A percentile compares a stretch with the other conserved stretches of the same genome.
Evolutionary conservation across 371 early-diverging fungal genomes (phyloP).

Genomic region (Lichtheimia corymbifera): DNA sequence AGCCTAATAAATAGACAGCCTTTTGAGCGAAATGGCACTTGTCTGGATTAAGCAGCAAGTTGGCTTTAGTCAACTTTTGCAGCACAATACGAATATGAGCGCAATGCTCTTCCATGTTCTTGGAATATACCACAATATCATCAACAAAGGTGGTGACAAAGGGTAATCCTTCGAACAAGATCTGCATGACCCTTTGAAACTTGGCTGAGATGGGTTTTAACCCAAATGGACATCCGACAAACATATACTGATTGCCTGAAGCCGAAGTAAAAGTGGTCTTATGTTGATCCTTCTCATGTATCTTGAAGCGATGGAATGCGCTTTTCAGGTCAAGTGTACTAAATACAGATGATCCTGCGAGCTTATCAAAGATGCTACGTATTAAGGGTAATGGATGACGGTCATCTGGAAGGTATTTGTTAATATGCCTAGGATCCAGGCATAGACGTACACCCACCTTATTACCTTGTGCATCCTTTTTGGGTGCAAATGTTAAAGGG

Average conservation of each 20-base stretch:
- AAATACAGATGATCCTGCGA: conserved; percentile 18
- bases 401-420: conserved; percentile 19
- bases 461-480: conserved; percentile 21
- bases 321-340: conserved; percentile 26
- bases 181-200: conserved; percentile 21
- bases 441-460: conserved; percentile 15
- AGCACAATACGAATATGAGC: conserved; percentile 4
- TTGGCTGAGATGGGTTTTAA: conserved; percentile 26
- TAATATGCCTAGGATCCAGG: conserved; percentile 26
- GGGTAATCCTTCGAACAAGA: neutral
- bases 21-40: conserved; percentile 26
- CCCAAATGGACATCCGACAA: conserved; percentile 26
- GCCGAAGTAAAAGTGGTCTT: conserved; percentile 1
- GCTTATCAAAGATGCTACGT: conserved; percentile 12
- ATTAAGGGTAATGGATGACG: conserved; percentile 23
- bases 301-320: conserved; percentile 28
- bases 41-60: conserved; percentile 21
- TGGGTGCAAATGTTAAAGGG: conserved; percentile 25
- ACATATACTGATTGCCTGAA: conserved; percentile 25
- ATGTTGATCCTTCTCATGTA: conserved; percentile 18
- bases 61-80: conserved; percentile 11
- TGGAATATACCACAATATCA: neutral
- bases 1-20: conserved; percentile 20
- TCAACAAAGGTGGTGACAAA: neutral
- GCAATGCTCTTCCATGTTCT: neutral